Evolutionary conservation across 2,329 filamentous ascomycete species (phyloP), one percentile per base, ranked within the genome.

Genomic region (Sclerotinia subarctica): DNA sequence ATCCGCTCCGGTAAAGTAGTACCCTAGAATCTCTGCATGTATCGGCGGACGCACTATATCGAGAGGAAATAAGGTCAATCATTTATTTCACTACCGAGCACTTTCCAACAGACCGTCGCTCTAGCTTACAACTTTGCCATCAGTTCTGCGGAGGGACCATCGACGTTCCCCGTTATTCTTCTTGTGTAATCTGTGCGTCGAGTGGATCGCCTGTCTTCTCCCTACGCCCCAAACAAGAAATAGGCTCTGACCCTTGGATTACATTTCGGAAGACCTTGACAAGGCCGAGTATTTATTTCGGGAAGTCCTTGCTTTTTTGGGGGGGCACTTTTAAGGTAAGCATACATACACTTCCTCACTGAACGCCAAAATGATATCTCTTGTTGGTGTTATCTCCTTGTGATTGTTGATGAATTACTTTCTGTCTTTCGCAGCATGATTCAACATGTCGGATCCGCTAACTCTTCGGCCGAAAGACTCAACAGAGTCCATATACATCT

Each of bases 361-460:
- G 54, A 59, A 54, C 52, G 67, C 57, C 57, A 63, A 65, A 62
- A 67, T 29, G 32, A 53, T 15, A 52, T 54, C 58, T 60, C 44
- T 21, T 56, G 66, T 49, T 67, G 64, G 57, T 59, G 53, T 71
- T 69, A 68, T 67, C 69, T 69, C 64, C 52, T 64, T 51, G 47
- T 54, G 51, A 52, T 65, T 46, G 38, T 66, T 68, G 53, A 44
- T 56, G 52, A 57, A 57, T 54, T 46, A 56, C 58, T 46, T 67
- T 53, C 26, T 29, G 35, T 67, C 67, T 68, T 69, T 53, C 64
- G 57, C 65, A 73, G 72, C 69, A 76, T 76, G 74, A 73, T 63
- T 72, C 66, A 74, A 69, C 68, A 77, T 77, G 75, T 66, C 74
- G 70, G 71, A 77, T 65, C 72, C 74, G 73, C 74, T 77, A 68